phyloP scores from a whole-genome alignment of 768 basidiomycete genomes.

The Hemileccinum rubropunctum region DNA sequence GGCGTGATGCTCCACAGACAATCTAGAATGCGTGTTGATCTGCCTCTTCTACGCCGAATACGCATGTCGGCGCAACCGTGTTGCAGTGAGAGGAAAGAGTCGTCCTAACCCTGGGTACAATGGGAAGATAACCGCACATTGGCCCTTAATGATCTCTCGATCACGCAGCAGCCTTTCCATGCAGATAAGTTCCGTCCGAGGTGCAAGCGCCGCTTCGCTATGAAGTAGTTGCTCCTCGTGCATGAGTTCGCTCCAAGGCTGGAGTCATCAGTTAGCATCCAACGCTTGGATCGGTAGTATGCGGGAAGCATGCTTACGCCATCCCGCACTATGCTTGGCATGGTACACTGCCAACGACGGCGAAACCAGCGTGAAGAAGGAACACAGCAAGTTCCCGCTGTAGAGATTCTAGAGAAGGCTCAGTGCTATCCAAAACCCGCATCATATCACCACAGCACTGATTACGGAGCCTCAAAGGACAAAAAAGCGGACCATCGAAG shows the following conservation, averaged over 20 bases:
- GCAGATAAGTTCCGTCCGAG: constrained; percentile 59
- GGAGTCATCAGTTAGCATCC: constrained; percentile 56
- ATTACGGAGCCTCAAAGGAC: constrained; percentile 2
- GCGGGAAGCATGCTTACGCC: constrained; percentile 33
- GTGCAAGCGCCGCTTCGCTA: constrained; percentile 36
- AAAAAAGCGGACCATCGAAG: constrained; percentile 4
- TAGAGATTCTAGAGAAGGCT: background rate
- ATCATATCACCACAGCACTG: constrained; percentile 13
- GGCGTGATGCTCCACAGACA: constrained; percentile 61
- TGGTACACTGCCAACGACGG: constrained; percentile 67
- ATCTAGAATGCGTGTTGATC: constrained; percentile 82
- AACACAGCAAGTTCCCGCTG: background rate
- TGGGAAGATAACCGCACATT: constrained; percentile 64
- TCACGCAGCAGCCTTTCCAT: constrained; percentile 72
- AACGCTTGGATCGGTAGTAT: constrained; percentile 10
- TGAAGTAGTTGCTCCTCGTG: constrained; percentile 36
- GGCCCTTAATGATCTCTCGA: constrained; percentile 81
- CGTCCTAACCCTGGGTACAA: constrained; percentile 67
- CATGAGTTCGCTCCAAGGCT: constrained; percentile 73
- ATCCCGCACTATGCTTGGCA: constrained; percentile 82
- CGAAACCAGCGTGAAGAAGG: constrained; percentile 30
- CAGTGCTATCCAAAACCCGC: constrained; percentile 1
- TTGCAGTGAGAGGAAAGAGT: constrained; percentile 3
- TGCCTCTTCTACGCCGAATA: constrained; percentile 57
- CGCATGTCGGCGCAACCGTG: constrained; percentile 8